Percentiles rank a stretch among this genome's conserved stretches.
These are phyloP conservation scores for Ambrosia hybrid DNA, from an alignment of 140 eudicot species.

Conservation along the genomic window DNA sequence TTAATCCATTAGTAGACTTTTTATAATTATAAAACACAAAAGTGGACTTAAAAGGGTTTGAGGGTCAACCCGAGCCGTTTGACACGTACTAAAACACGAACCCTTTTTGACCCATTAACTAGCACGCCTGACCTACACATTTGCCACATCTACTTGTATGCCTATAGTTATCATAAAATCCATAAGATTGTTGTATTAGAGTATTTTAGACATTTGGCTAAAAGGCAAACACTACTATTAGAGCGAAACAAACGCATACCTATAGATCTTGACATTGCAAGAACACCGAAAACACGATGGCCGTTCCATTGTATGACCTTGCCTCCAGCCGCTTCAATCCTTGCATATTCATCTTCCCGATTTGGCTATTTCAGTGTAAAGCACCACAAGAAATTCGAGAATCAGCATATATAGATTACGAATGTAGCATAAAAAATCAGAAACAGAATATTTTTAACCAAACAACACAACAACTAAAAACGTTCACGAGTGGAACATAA, in stretches of 20 bases:
- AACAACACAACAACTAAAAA: neutral
- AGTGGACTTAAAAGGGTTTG: neutral
- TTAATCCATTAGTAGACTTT: neutral
- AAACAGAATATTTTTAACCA: too few relatives aligned
- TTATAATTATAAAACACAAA: neutral
- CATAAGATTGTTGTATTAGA: neutral
- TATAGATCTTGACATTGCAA: constrained; percentile 91
- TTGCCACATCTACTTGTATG: constrained; percentile 3
- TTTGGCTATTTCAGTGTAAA: constrained; percentile 54
- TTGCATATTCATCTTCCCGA: constrained; percentile 74
- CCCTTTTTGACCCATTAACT: neutral
- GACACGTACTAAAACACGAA: neutral
- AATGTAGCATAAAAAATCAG: neutral
- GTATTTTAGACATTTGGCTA: constrained; percentile 12
- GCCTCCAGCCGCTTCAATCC: constrained; percentile 92
- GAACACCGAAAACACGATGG: constrained; percentile 89
- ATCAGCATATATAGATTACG: constrained; percentile 10
- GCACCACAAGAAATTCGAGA: constrained; percentile 1
- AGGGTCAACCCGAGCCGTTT: neutral
- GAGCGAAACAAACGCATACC: constrained; percentile 47
- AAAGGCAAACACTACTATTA: constrained; percentile 11
- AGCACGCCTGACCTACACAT: neutral
- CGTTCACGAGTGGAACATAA: neutral
- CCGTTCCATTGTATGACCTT: constrained; percentile 92
- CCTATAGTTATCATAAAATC: neutral